Evolutionary conservation across 331 rosid genomes (phyloP).

Genomic region (Rhamnella rubrinervis): DNA sequence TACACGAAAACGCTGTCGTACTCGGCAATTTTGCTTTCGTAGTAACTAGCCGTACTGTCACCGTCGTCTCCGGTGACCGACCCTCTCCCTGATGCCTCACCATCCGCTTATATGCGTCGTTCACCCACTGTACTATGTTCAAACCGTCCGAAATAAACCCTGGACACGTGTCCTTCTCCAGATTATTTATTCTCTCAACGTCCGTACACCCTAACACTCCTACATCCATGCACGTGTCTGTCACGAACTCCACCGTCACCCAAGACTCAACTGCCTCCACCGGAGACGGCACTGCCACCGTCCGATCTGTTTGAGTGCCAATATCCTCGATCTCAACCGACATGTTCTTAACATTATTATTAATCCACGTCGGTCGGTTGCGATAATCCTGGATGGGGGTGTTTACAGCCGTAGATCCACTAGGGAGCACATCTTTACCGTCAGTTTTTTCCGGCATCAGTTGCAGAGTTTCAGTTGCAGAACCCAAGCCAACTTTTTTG

Average conservation of each 20-base stretch:
- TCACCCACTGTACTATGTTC: conserved; percentile 62
- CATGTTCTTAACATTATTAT: background rate
- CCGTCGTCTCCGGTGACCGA: conserved; percentile 7
- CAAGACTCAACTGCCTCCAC: conserved; percentile 42
- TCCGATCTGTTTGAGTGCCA: background rate
- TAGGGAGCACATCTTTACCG: background rate
- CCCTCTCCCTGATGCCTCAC: conserved; percentile 19
- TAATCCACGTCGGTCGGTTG: conserved; percentile 1
- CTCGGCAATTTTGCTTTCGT: conserved; percentile 17
- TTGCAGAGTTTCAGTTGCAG: conserved; percentile 24
- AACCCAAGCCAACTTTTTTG: background rate
- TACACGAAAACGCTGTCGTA: conserved; percentile 35
- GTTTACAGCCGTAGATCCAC: conserved; percentile 35
- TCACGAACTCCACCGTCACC: conserved; percentile 57
- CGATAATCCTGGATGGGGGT: background rate
- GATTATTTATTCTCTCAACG: conserved; percentile 40
- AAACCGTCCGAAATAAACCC: conserved; percentile 63
- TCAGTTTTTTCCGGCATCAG: conserved; percentile 28
- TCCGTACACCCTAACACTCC: conserved; percentile 51
- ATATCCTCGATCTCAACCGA: background rate
- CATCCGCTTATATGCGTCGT: conserved; percentile 73
- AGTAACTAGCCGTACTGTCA: conserved; percentile 30
- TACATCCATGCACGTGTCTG: conserved; percentile 51
- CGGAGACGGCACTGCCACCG: background rate
- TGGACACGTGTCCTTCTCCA: conserved; percentile 89